Percentiles rank a stretch among this genome's conserved stretches.
These are phyloP conservation scores for Fusarium succisae DNA, from an alignment of 2,329 filamentous ascomycete genomes.

Conservation along the genomic window DNA sequence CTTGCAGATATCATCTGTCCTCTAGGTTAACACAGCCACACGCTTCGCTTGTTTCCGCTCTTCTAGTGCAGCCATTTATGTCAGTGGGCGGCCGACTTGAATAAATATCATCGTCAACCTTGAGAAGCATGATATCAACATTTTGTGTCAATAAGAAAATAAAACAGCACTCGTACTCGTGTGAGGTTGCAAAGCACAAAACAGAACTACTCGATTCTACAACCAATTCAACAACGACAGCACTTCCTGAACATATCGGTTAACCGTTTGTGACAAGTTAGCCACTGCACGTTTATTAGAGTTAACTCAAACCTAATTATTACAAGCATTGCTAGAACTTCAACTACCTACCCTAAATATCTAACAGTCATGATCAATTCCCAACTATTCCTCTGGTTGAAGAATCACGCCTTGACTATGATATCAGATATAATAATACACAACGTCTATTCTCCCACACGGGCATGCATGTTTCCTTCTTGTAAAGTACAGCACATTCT, in stretches of 20 bases:
- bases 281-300: neutral
- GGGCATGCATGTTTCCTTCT: neutral
- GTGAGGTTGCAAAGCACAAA: neutral
- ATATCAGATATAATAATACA: conserved; percentile 1
- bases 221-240: neutral
- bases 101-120: neutral
- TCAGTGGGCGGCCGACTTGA: conserved; percentile 14
- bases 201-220: no score
- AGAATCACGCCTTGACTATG: neutral
- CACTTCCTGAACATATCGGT: neutral
- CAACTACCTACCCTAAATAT: neutral
- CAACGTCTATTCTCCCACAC: neutral
- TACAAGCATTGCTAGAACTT: neutral
- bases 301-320: neutral
- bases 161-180: neutral
- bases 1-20: neutral
- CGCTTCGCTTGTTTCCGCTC: conserved; percentile 16
- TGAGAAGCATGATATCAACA: neutral
- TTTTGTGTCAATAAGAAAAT: neutral
- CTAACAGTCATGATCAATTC: neutral
- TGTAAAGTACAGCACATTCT: neutral
- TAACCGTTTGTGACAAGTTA: neutral
- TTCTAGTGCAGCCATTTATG: conserved; percentile 6
- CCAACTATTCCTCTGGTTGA: neutral
- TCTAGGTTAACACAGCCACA: conserved; percentile 21